Conservation (phyloP, 129 eudicot species). For the Flaveria brownii region DNA sequence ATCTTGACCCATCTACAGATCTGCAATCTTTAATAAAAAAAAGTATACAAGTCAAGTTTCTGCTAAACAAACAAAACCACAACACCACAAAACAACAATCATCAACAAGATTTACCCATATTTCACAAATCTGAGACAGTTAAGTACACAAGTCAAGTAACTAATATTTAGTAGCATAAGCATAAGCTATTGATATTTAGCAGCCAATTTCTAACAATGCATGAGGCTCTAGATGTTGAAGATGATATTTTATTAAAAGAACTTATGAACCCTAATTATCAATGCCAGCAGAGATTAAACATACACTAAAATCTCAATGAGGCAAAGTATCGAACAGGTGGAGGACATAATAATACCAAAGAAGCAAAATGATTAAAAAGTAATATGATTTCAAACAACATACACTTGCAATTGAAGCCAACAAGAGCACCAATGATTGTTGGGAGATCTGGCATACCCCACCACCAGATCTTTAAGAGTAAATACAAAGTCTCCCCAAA, state of each 20-base stretch:
- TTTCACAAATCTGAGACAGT: constrained; percentile 19
- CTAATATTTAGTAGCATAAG: not conserved
- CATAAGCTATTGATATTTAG: not conserved
- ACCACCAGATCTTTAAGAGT: constrained; percentile 41
- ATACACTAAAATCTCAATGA: constrained; percentile 9
- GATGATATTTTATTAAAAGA: not conserved
- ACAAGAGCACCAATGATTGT: constrained; percentile 33
- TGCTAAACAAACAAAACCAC: constrained; percentile 10
- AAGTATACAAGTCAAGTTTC: constrained; percentile 26
- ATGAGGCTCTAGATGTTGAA: constrained; percentile 11
- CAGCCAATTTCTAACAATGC: constrained; percentile 27
- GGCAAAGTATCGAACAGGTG: constrained; percentile 37
- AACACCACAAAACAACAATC: constrained; percentile 14
- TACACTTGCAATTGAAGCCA: constrained; percentile 37
- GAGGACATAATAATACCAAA: constrained; percentile 36
- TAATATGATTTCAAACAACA: constrained; percentile 26
- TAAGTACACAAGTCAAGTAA: constrained; percentile 13
- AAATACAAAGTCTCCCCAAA: constrained; percentile 22
- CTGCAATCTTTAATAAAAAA: constrained; percentile 32
- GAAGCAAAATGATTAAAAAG: constrained; percentile 28
- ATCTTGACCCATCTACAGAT: constrained; percentile 45
- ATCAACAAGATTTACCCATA: constrained; percentile 32
- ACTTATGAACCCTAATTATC: constrained; percentile 21
- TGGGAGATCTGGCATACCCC: constrained; percentile 39
- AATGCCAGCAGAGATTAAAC: constrained; percentile 19